Evolutionary conservation across 2,329 filamentous ascomycete genomes (phyloP).

Genomic region (Xylariomycetidae sp.): DNA sequence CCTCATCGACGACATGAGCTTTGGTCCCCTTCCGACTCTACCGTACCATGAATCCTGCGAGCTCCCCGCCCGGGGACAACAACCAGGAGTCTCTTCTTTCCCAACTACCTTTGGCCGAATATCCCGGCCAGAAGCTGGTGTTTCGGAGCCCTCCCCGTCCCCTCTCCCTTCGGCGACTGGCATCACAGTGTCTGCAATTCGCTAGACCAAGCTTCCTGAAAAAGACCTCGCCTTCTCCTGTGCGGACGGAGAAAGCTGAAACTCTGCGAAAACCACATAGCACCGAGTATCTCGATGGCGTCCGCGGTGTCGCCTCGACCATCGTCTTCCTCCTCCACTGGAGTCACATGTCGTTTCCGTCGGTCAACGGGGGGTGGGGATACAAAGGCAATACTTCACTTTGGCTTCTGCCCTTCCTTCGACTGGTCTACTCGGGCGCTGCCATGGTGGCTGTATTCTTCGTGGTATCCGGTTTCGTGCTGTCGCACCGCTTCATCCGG

Average conservation of each 20-base stretch:
- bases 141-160: too few relatives aligned
- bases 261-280: constrained; percentile 16
- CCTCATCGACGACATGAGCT: too few relatives aligned
- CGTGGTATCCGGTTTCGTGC: constrained; percentile 35
- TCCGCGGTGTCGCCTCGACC: constrained; percentile 34
- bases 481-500: constrained; percentile 32
- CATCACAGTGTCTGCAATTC: constrained; percentile 16
- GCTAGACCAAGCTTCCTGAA: constrained; percentile 23
- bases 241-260: constrained; percentile 8
- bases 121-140: too few relatives aligned
- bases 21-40: too few relatives aligned
- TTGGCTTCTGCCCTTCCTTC: constrained; percentile 32
- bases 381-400: constrained; percentile 25
- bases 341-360: constrained; percentile 23
- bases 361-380: constrained; percentile 27
- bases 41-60: constrained; percentile 17
- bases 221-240: constrained; percentile 10
- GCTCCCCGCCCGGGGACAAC: constrained; percentile 14
- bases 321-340: constrained; percentile 34
- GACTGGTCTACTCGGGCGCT: constrained; percentile 31
- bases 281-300: constrained; percentile 34
- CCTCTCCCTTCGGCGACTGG: constrained; percentile 9
- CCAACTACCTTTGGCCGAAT: constrained; percentile 5
- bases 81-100: constrained; percentile 21
- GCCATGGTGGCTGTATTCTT: constrained; percentile 37